Base-by-base conservation (phyloP, 495 filamentous ascomycete genomes). In the Amorphotheca resinae region DNA sequence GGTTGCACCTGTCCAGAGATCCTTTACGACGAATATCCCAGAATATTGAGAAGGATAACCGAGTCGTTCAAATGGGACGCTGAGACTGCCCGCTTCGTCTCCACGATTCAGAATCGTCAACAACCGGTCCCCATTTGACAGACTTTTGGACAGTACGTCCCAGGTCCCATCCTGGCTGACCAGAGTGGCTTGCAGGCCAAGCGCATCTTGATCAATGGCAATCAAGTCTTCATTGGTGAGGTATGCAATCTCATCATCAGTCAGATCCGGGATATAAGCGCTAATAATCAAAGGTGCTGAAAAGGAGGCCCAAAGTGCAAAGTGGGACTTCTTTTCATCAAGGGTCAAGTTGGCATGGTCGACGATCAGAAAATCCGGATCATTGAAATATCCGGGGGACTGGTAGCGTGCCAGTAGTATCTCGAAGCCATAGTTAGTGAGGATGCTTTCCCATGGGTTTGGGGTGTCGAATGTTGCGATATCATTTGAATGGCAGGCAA, bases 141-240 rank as follows among this genome's bases (percentile, higher is more conserved):
- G 33, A 38, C 23, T 52, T 30, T 47, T 52, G 1, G 49, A 47
- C 16, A 52, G 33, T 1, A 52, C 49, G 43, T 52, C 49, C 31
- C 37, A 52, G 15, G 34, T 52, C 3, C 33, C 40, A 20, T 52
- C 49, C 35, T 52, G 46, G 11, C 50, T 52, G 16, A 57, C 45
- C n/a, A 57, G 51, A 16, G 47, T 60, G 11, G 64, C 69, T 41
- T 68, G 64, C 4, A 58, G 52, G 12, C 64, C 70, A 1, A 70
- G 42, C 2, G 58, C 38, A 46, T 77, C 73, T 48, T 75, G 70
- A 25, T 69, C 68, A 33, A 66, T 62, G 0, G 57, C 55, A 20
- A 76, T 63, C 9, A 73, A 59, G 31, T 67, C 70, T 22, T 61
- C 54, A 36, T 73, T 70, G 20, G 55, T 62, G 2, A 70, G 41